phyloP scores from a whole-genome alignment of 768 basidiomycete genomes.

The Artomyces pyxidatus region DNA sequence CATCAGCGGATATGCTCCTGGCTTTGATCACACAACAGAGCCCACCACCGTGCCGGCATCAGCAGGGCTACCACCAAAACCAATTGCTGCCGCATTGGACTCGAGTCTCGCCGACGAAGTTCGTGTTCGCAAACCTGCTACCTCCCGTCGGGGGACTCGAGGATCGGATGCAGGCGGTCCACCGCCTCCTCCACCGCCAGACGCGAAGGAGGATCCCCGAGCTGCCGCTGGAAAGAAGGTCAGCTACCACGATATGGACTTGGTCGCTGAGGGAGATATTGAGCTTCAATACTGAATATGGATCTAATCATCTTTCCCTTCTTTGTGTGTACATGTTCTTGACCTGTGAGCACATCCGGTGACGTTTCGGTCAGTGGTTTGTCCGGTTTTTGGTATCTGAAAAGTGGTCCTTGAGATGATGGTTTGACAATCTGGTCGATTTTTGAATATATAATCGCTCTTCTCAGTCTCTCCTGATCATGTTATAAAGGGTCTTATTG shows the following conservation, averaged over 20 bases:
- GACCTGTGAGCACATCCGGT: no score
- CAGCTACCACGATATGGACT: slow-evolving; percentile 94
- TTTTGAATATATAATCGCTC: no score
- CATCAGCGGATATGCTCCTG: slow-evolving; percentile 66
- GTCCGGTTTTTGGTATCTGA: no score
- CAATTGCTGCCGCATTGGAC: slow-evolving; percentile 43
- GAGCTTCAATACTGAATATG: slow-evolving; percentile 35
- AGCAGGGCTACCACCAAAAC: slow-evolving; percentile 77
- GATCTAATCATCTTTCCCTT: no score
- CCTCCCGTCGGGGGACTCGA: slow-evolving; percentile 27
- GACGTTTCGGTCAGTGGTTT: no score
- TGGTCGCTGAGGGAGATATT: slow-evolving; percentile 65
- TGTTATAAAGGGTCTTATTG: no score
- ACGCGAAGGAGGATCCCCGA: slow-evolving; percentile 88
- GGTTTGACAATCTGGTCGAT: no score
- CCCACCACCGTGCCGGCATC: slow-evolving; percentile 43
- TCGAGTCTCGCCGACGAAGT: slow-evolving; percentile 31
- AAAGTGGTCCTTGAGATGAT: no score
- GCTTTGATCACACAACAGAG: slow-evolving; percentile 32
- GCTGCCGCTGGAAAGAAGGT: slow-evolving; percentile 84
- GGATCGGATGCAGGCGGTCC: slow-evolving; percentile 33
- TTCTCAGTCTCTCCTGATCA: no score
- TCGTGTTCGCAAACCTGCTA: slow-evolving; percentile 29
- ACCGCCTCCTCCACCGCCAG: slow-evolving; percentile 75
- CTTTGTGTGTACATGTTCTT: no score